phyloP scores from a whole-genome alignment of 768 basidiomycete species.

The Galerina sulciceps region DNA sequence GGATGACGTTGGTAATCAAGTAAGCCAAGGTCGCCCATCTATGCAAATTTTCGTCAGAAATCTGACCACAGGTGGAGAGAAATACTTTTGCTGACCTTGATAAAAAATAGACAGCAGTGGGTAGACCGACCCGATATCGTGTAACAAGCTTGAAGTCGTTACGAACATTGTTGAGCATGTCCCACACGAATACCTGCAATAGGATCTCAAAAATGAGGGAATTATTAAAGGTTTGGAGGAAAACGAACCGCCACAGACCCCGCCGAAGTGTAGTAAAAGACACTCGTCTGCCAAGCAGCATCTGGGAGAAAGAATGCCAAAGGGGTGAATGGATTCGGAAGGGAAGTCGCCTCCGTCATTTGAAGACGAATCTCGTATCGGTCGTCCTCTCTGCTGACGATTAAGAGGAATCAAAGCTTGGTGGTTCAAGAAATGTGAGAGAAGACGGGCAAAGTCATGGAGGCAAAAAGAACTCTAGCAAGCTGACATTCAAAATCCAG shows the following conservation, averaged over 20 bases:
- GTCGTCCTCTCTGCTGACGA: too few species aligned
- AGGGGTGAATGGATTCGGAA: conserved; percentile 16
- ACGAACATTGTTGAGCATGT: conserved; percentile 8
- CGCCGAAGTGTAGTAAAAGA: conserved; percentile 8
- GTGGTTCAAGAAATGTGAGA: too few species aligned
- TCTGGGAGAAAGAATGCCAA: conserved; percentile 19
- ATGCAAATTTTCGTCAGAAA: background rate
- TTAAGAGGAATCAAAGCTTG: too few species aligned
- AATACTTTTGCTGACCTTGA: conserved; percentile 1
- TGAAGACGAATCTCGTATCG: too few species aligned
- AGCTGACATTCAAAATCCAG: too few species aligned
- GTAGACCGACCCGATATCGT: background rate
- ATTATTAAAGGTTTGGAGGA: background rate
- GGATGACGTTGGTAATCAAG: conserved; percentile 8
- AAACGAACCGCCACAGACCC: conserved; percentile 6
- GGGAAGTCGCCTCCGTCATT: background rate
- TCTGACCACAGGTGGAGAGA: background rate
- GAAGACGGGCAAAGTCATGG: too few species aligned
- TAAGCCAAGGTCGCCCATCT: conserved; percentile 11
- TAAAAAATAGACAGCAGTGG: conserved; percentile 5
- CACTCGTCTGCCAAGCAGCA: conserved; percentile 3
- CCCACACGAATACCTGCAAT: conserved; percentile 14
- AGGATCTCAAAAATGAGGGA: background rate
- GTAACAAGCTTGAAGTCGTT: conserved; percentile 10
- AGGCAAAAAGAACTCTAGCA: too few species aligned